Percentiles rank a stretch among this genome's conserved stretches.
These are phyloP conservation scores for Sonneratia caseolaris DNA, from an alignment of 345 rosid genomes.

Conservation along the genomic window DNA sequence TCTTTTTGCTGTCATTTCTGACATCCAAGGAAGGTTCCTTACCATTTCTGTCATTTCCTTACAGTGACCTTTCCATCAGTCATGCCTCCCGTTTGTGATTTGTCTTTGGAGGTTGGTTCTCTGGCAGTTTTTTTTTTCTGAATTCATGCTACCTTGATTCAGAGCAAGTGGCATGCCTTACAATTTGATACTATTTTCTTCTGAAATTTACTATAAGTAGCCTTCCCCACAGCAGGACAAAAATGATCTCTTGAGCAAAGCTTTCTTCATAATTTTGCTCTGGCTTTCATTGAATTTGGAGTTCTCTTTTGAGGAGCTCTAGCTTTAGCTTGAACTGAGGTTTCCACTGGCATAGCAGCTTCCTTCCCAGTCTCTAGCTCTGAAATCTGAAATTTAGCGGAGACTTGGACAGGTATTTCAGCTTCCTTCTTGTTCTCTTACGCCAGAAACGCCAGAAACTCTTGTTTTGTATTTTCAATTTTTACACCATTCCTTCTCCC, in stretches of 20 bases:
- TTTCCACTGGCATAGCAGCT: constrained; percentile 21
- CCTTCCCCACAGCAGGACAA: constrained; percentile 12
- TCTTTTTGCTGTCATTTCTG: background rate
- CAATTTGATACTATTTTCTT: constrained; percentile 9
- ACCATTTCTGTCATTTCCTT: constrained; percentile 10
- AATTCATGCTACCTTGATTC: constrained; percentile 16
- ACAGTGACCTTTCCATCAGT: constrained; percentile 5
- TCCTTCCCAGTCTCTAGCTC: constrained; percentile 12
- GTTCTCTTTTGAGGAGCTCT: constrained; percentile 18
- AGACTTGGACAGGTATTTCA: background rate
- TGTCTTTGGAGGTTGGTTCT: constrained; percentile 3
- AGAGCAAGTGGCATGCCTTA: constrained; percentile 4
- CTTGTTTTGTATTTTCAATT: constrained; percentile 1
- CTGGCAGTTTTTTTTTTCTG: constrained; percentile 1
- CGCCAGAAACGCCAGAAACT: background rate
- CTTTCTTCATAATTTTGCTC: constrained; percentile 27
- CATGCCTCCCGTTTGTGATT: background rate
- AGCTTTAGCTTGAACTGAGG: constrained; percentile 22
- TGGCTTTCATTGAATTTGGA: constrained; percentile 27
- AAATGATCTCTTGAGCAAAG: constrained; percentile 14
- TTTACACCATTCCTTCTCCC: constrained; percentile 9
- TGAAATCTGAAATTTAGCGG: background rate
- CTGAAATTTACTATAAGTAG: constrained; percentile 1
- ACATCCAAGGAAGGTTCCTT: constrained; percentile 7
- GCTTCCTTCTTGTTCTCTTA: constrained; percentile 11